Conservation (phyloP, 2,329 filamentous ascomycete genomes). For the Mollisia scopiformis region DNA sequence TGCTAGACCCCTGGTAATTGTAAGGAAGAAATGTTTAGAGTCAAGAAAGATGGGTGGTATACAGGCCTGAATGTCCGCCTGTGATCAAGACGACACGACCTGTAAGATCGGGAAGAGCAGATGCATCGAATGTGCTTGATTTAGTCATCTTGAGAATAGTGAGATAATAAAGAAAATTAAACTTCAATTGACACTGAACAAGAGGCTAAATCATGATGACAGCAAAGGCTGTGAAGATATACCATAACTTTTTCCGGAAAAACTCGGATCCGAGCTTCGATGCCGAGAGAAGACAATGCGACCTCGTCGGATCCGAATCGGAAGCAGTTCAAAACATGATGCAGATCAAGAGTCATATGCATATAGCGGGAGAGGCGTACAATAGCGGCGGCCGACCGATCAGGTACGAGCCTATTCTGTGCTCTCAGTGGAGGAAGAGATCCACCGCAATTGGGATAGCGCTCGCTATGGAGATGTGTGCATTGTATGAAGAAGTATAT, state of each 20-base stretch:
- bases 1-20: slow-evolving; percentile 28
- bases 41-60: neutral
- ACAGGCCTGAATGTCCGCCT: slow-evolving; percentile 38
- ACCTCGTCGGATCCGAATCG: neutral
- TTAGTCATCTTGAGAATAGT: neutral
- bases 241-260: neutral
- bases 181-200: neutral
- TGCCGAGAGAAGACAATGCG: neutral
- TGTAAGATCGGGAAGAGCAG: slow-evolving; percentile 27
- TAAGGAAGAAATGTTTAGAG: slow-evolving; percentile 30
- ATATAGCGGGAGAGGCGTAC: neutral
- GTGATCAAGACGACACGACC: slow-evolving; percentile 38
- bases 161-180: neutral
- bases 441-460: neutral
- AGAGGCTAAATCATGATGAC: neutral
- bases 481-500: neutral
- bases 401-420: neutral
- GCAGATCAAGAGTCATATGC: neutral
- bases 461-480: neutral
- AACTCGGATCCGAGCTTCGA: neutral
- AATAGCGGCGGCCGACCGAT: slow-evolving; percentile 1
- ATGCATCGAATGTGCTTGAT: neutral
- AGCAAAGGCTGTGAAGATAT: neutral
- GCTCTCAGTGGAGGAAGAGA: neutral
- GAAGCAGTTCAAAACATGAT: neutral